Conservation (phyloP, 164 flowering plant species). For the Tetracentron sinense region DNA sequence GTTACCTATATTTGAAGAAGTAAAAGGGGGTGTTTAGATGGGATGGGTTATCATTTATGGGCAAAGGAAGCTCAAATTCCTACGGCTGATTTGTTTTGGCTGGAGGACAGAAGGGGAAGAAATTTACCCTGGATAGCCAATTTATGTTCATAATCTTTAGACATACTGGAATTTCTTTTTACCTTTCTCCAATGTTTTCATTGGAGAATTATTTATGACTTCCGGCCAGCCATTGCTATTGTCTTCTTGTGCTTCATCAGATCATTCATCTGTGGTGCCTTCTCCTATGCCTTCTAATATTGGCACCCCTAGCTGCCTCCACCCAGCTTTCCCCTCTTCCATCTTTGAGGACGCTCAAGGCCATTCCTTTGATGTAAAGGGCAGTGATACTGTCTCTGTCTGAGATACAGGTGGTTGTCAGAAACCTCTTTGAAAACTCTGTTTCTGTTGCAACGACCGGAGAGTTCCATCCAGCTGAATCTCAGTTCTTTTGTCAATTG, state of each 20-base stretch:
- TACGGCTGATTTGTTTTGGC: constrained; percentile 20
- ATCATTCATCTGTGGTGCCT: constrained; percentile 19
- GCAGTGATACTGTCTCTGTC: constrained; percentile 13
- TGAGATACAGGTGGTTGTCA: constrained; percentile 10
- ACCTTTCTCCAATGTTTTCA: constrained; percentile 32
- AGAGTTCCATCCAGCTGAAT: constrained; percentile 29
- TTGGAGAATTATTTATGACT: constrained; percentile 49
- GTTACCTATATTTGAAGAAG: not conserved
- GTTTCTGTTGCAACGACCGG: constrained; percentile 6
- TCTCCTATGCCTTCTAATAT: constrained; percentile 14
- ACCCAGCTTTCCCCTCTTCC: constrained; percentile 31
- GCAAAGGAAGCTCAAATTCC: constrained; percentile 13
- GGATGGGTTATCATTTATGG: constrained; percentile 6
- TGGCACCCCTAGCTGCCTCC: constrained; percentile 32
- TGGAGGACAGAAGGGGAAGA: constrained; percentile 19
- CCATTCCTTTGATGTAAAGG: constrained; percentile 21
- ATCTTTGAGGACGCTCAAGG: constrained; percentile 24
- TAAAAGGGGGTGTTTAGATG: constrained; percentile 10
- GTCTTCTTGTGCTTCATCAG: constrained; percentile 20
- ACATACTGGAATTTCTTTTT: not conserved
- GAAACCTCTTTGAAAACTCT: constrained; percentile 11
- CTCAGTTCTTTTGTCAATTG: constrained; percentile 25
- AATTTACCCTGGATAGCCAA: constrained; percentile 4
- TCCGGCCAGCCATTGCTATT: constrained; percentile 46
- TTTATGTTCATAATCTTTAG: not conserved